Evolutionary conservation across 805 yeast species (phyloP), one percentile per base, ranked within the genome.

Genomic region (Clavispora phyllophila): DNA sequence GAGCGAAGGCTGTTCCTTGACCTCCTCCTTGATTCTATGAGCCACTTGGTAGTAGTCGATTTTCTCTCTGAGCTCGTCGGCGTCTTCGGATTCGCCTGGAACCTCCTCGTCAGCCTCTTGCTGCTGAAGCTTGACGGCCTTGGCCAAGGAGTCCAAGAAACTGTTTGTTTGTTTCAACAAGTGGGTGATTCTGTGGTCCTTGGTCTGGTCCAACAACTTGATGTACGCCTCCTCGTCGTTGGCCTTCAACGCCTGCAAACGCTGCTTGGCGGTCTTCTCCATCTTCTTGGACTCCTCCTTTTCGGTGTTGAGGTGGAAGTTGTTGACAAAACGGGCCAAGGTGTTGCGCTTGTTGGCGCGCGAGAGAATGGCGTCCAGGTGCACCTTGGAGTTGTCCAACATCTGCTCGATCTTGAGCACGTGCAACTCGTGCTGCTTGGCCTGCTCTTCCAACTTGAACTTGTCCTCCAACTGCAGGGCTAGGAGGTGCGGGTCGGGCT

Each of bases 141-240:
- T 80, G 3, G 93, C 84, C 58, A 86, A 74, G 25, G 90, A 76
- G 51, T 82, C 88, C 66, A 86, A 78, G 64, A 86, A 86, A 13
- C 75, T 64, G 61, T 86, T 86, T 9, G 95, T 86, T 61, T 86
- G 95, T 56, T 74, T 83, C 60, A 86, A 75, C 60, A 86, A 72
- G 63, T 86, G 95, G 1, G 93, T 85, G 54, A 86, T 82, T 76
- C 95, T 79, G 33, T 87, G 85, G 66, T 86, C 95, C 61, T 86
- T 86, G 3, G 95, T 86, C 63, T 85, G 89, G 60, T 86, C 93
- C 61, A 86, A 73, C 56, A 86, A 75, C 58, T 85, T 85, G 60
- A 86, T 76, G 67, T 86, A 86, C 2, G 93, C 93, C 58, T 86
- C 95, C 63, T 86, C 95, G 68, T 86, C 95, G 60, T 86, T 85